Conservation (phyloP, 495 filamentous ascomycete genomes). For the Haplographium delicatum region DNA sequence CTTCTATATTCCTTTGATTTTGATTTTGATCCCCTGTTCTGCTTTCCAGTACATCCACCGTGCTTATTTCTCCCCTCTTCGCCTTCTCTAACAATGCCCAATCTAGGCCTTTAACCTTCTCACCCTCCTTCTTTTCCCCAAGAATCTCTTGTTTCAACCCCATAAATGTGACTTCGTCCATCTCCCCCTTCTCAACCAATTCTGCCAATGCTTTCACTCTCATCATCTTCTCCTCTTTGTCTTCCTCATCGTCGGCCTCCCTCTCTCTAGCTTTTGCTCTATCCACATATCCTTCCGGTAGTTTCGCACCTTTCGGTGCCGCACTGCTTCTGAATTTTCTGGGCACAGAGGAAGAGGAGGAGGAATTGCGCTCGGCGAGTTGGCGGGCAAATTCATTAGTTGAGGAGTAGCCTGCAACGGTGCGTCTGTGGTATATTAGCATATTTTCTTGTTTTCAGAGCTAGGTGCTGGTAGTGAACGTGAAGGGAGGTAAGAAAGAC, state of each 20-base stretch:
- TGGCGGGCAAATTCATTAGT: slow-evolving; percentile 77
- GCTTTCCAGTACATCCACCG: slow-evolving; percentile 49
- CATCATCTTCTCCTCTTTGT: slow-evolving; percentile 49
- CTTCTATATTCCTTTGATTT: too few species aligned
- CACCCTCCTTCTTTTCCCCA: slow-evolving; percentile 73
- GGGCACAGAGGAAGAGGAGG: slow-evolving; percentile 34
- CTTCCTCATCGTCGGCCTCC: slow-evolving; percentile 19
- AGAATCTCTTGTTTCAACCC: slow-evolving; percentile 68
- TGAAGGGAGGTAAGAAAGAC: slow-evolving; percentile 17
- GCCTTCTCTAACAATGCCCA: slow-evolving; percentile 72
- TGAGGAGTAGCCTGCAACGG: slow-evolving; percentile 45
- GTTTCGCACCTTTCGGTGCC: slow-evolving; percentile 76
- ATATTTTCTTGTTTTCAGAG: too few species aligned
- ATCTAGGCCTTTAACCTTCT: slow-evolving; percentile 84
- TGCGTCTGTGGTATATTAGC: slow-evolving; percentile 47
- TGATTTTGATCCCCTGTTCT: slow-evolving; percentile 25
- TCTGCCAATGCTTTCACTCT: slow-evolving; percentile 78
- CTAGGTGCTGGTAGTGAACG: background rate
- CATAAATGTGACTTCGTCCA: slow-evolving; percentile 70
- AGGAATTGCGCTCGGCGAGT: slow-evolving; percentile 65
- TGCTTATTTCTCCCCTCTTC: slow-evolving; percentile 53
- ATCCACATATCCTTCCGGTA: slow-evolving; percentile 79
- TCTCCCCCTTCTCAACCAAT: slow-evolving; percentile 73
- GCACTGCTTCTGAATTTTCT: slow-evolving; percentile 74
- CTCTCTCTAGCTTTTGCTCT: slow-evolving; percentile 54